Evolutionary conservation across 83 land plant genomes (phyloP), one percentile per base, ranked within the genome.

Genomic region (Picea mariana): DNA sequence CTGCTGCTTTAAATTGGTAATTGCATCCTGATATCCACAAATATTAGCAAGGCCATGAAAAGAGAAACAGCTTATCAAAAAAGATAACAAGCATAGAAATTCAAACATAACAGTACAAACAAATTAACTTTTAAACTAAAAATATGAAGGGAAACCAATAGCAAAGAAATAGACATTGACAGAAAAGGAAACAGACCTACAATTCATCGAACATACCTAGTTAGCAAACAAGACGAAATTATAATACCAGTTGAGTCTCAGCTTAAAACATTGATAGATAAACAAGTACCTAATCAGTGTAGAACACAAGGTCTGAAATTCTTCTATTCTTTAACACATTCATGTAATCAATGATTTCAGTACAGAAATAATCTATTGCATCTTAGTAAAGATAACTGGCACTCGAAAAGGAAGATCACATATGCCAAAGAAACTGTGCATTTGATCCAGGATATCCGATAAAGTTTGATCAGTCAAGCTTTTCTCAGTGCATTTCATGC

Each of bases 1-100:
- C 77, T 96, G 99, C 82, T 93, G 98, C 88, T 96, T 98, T 69
- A 98, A 83, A 82, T 87, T 94, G 18, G 79, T 91, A 31, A 98
- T 96, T 77, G 99, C 99, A 88, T 94, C 99, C 99, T 97, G 95
- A 71, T 83, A n/a, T 60, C 38, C 62, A 78, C 65, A 78, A 27
- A 59, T 16, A 21, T 78, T 15, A 78, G 13, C 23, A 78, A 23
- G 26, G 16, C 7, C 58, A 11, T 55, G 58, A 55, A 55, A 40
- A 23, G 81, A 17, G 12, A 31, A 79, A 9, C 78, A 62, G 62
- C 78, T 63, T 26, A 18, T 55, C 60, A 60, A 49, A 80, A 68
- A 52, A 26, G 40, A 77, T 13, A 18, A 79, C 67, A 63, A 21
- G 11, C n/a, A 17, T 17, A 55, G 52, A 68, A 75, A 21, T 80